Evolutionary conservation across 73 alveolate species (phyloP).

Genomic region (Paramecium caudatum): DNA sequence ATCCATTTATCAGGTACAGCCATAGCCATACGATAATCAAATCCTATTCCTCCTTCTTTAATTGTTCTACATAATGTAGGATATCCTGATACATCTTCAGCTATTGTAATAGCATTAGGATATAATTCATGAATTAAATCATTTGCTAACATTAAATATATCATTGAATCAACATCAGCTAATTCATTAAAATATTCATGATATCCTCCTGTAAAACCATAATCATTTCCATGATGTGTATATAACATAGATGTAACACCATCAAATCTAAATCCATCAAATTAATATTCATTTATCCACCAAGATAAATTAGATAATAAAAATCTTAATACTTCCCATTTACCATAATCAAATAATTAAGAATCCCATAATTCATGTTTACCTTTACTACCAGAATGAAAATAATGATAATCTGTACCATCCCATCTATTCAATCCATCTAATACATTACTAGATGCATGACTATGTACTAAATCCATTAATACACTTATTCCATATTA

Average conservation of each 20-base stretch:
- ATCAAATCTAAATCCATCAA: conserved; percentile 99
- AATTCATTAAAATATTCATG: conserved; percentile 96
- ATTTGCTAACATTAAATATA: conserved; percentile 98
- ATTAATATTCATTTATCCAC: conserved; percentile 94
- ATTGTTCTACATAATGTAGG: conserved; percentile 97
- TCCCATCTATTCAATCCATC: conserved; percentile 98
- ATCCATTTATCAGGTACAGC: conserved; percentile 94
- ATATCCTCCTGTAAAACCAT: conserved; percentile 92
- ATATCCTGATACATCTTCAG: conserved; percentile 99
- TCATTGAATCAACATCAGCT: conserved; percentile 87
- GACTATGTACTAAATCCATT: conserved; percentile 98
- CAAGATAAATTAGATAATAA: conserved; percentile 95
- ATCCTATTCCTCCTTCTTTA: conserved; percentile 99
- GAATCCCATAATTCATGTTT: conserved; percentile 98
- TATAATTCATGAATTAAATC: conserved; percentile 90
- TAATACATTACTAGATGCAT: conserved; percentile 94
- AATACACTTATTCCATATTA: conserved; percentile 89
- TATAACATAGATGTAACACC: conserved; percentile 99
- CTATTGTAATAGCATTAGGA: conserved; percentile 96
- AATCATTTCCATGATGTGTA: conserved; percentile 98
- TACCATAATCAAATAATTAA: conserved; percentile 94
- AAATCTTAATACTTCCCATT: conserved; percentile 96
- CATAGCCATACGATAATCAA: conserved; percentile 97
- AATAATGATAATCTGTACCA: conserved; percentile 98
- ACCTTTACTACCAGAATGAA: conserved; percentile 98